Conservation (phyloP, 352 stramenopile species). For the Plasmopara viticola region DNA sequence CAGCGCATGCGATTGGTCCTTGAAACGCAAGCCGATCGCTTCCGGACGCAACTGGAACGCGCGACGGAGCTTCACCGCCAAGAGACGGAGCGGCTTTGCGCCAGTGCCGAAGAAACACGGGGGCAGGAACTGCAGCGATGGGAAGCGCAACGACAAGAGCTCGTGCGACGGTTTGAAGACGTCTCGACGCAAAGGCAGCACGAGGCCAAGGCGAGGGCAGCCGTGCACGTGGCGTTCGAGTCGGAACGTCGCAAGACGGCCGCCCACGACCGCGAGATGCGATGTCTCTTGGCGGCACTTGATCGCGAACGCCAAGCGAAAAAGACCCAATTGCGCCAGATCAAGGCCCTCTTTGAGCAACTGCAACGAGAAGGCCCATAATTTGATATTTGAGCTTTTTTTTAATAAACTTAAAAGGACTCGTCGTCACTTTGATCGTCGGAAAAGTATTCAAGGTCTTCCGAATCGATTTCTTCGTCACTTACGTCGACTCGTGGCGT, state of each 20-base stretch:
- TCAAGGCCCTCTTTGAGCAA: constrained; percentile 74
- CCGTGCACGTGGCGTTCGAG: constrained; percentile 32
- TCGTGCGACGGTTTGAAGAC: constrained; percentile 38
- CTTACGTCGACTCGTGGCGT: constrained; percentile 45
- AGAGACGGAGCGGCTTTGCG: constrained; percentile 29
- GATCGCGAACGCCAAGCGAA: constrained; percentile 63
- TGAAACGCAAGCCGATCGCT: constrained; percentile 48
- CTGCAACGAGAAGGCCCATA: constrained; percentile 49
- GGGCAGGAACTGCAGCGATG: constrained; percentile 29
- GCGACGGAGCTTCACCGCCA: constrained; percentile 43
- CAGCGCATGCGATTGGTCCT: constrained; percentile 46
- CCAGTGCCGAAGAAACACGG: constrained; percentile 30
- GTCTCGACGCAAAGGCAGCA: constrained; percentile 37
- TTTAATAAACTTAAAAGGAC: constrained; percentile 61
- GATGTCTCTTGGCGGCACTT: constrained; percentile 54
- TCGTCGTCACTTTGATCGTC: constrained; percentile 76
- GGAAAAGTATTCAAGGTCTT: constrained; percentile 82
- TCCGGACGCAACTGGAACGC: constrained; percentile 43
- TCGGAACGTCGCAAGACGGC: too few species aligned
- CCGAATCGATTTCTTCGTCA: constrained; percentile 61
- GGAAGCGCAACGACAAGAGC: constrained; percentile 27
- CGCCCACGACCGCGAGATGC: constrained; percentile 65
- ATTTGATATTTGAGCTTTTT: constrained; percentile 1
- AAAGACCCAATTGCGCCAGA: constrained; percentile 61
- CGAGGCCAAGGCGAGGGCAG: constrained; percentile 41